phyloP scores from a whole-genome alignment of 2,329 filamentous ascomycete species.

The Xylariales sp. region DNA sequence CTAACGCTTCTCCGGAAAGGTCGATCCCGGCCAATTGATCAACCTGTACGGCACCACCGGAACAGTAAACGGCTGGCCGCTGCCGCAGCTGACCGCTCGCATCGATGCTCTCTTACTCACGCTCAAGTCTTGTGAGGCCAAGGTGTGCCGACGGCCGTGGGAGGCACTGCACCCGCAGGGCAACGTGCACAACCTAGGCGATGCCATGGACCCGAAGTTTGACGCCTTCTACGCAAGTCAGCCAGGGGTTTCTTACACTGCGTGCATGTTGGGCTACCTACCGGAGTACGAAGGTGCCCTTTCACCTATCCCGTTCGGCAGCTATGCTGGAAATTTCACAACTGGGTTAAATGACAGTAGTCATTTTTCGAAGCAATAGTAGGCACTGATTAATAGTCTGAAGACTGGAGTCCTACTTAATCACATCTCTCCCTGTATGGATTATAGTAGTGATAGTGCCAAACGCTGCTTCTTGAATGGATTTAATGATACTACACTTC shows the following conservation, averaged over 20 bases:
- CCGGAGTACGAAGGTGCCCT: slow-evolving; percentile 44
- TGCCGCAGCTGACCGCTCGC: slow-evolving; percentile 38
- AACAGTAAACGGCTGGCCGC: slow-evolving; percentile 25
- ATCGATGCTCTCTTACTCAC: slow-evolving; percentile 57
- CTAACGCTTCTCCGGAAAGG: slow-evolving; percentile 33
- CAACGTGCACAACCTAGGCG: slow-evolving; percentile 42
- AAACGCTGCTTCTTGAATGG: too few species aligned
- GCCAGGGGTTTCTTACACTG: slow-evolving; percentile 44
- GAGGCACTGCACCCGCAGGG: slow-evolving; percentile 50
- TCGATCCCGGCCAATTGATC: slow-evolving; percentile 46
- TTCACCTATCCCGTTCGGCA: background rate
- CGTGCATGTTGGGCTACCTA: slow-evolving; percentile 54
- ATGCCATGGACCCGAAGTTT: slow-evolving; percentile 44
- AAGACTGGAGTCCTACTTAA: too few species aligned
- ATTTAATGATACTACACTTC: too few species aligned
- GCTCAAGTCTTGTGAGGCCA: slow-evolving; percentile 55
- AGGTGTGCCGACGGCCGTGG: slow-evolving; percentile 53
- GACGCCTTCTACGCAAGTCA: slow-evolving; percentile 49
- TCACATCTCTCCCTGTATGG: too few species aligned
- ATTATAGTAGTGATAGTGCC: too few species aligned
- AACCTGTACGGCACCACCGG: slow-evolving; percentile 32
- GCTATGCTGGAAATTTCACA: too few species aligned
- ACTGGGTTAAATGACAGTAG: too few species aligned
- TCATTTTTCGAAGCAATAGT: too few species aligned
- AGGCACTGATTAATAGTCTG: too few species aligned